A percentile compares a stretch with the other conserved stretches of the same genome.
These are phyloP conservation scores for Aspergillus unguis DNA, from an alignment of 2,329 filamentous ascomycete genomes.

Conservation along the genomic window DNA sequence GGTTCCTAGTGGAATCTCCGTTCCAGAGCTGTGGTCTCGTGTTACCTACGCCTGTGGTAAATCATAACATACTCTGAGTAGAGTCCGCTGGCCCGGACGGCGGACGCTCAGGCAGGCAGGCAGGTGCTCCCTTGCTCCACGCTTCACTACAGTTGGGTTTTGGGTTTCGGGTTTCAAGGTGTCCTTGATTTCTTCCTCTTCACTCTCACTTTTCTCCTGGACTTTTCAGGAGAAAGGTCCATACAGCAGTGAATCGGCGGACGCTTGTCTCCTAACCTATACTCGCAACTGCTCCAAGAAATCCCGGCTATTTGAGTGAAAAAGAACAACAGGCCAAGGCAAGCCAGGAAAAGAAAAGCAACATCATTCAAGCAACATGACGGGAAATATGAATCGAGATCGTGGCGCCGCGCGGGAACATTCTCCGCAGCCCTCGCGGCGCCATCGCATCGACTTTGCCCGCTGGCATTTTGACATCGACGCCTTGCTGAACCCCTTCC, in stretches of 20 bases:
- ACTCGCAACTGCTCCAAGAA: too few species aligned
- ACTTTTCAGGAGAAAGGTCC: too few species aligned
- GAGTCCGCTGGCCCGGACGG: not conserved
- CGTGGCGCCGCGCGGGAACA: slow-evolving; percentile 4
- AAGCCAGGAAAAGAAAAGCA: not conserved
- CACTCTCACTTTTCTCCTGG: not conserved
- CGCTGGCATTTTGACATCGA: slow-evolving; percentile 69
- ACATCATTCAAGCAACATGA: not conserved
- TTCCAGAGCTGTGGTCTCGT: too few species aligned
- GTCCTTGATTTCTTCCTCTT: not conserved
- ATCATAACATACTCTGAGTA: not conserved
- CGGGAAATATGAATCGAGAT: not conserved
- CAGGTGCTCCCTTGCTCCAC: not conserved
- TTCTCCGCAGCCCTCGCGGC: slow-evolving; percentile 7
- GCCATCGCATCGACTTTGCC: slow-evolving; percentile 18
- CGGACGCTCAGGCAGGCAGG: not conserved
- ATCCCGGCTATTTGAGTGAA: too few species aligned
- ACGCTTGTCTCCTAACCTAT: too few species aligned
- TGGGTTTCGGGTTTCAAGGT: not conserved
- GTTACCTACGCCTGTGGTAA: too few species aligned
- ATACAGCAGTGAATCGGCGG: too few species aligned
- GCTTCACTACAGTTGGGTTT: not conserved
- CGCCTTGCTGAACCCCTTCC: slow-evolving; percentile 65
- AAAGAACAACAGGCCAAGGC: not conserved
- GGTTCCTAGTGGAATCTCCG: not conserved